Conservation (phyloP, 768 basidiomycete species). For the Amyloporia xantha region DNA sequence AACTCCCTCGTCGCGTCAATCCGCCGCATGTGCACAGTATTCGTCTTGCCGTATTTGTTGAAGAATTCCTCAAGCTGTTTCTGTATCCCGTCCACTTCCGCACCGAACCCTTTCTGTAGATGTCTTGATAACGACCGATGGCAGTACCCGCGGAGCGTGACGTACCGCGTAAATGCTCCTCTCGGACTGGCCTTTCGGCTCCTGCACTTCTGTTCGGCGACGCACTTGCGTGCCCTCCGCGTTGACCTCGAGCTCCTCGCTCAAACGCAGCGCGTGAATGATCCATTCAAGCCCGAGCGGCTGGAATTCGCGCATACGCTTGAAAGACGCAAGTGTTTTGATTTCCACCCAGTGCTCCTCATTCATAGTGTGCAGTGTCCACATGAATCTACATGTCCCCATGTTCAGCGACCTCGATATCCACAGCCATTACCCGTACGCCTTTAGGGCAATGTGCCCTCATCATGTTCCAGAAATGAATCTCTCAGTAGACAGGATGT, state of each 20-base stretch:
- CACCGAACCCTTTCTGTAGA: slow-evolving; percentile 89
- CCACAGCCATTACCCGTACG: neutral
- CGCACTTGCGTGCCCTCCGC: slow-evolving; percentile 67
- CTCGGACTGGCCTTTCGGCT: slow-evolving; percentile 73
- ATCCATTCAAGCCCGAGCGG: slow-evolving; percentile 62
- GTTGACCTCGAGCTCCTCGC: slow-evolving; percentile 64
- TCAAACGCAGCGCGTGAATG: slow-evolving; percentile 51
- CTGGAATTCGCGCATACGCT: slow-evolving; percentile 80
- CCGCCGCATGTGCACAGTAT: slow-evolving; percentile 84
- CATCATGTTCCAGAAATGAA: too few species aligned
- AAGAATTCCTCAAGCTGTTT: slow-evolving; percentile 75
- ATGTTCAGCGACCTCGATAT: neutral
- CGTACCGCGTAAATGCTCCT: slow-evolving; percentile 86
- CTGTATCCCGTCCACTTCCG: slow-evolving; percentile 58
- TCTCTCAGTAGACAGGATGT: too few species aligned
- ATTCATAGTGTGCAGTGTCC: slow-evolving; percentile 78
- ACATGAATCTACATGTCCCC: slow-evolving; percentile 73
- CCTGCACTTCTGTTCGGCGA: slow-evolving; percentile 65
- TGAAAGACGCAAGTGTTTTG: slow-evolving; percentile 84
- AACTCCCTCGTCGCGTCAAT: slow-evolving; percentile 73
- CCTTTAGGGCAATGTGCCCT: too few species aligned
- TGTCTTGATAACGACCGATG: too few species aligned
- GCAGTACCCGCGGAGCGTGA: neutral
- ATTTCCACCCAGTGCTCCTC: slow-evolving; percentile 88
- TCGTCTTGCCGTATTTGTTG: slow-evolving; percentile 65